Conservation (phyloP, 2,329 filamentous ascomycete species). For the Fusarium sp. region DNA sequence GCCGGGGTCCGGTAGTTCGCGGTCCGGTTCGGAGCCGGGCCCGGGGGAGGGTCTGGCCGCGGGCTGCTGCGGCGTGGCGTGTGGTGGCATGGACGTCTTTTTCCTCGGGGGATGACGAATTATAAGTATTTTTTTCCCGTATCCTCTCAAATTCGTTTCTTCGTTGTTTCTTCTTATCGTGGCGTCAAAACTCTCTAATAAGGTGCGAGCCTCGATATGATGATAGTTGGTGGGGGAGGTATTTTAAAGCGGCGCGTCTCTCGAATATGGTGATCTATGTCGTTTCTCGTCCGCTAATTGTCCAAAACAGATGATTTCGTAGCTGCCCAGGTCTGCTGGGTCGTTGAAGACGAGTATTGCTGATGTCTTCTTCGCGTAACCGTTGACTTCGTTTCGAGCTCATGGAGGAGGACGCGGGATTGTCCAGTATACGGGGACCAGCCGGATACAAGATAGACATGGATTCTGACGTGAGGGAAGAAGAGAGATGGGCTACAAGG, state of each 20-base stretch:
- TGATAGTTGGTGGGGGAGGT: background rate
- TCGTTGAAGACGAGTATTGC: constrained; percentile 15
- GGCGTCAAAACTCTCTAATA: constrained; percentile 39
- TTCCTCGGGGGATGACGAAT: background rate
- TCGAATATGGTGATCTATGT: constrained; percentile 3
- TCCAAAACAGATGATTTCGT: background rate
- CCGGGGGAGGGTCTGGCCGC: constrained; percentile 26
- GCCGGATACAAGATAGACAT: constrained; percentile 32
- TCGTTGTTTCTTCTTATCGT: constrained; percentile 3
- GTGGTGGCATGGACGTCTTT: constrained; percentile 36
- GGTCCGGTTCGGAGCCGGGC: constrained; percentile 22
- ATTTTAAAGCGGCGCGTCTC: background rate
- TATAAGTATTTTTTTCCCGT: constrained; percentile 5
- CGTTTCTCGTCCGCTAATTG: constrained; percentile 1
- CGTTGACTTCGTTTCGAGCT: constrained; percentile 34
- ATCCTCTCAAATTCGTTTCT: constrained; percentile 4
- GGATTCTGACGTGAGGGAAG: constrained; percentile 23
- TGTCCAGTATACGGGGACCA: constrained; percentile 33
- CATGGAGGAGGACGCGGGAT: constrained; percentile 24
- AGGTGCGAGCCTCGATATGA: constrained; percentile 33
- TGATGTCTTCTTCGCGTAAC: constrained; percentile 31
- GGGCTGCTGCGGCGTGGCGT: constrained; percentile 23
- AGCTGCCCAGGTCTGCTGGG: background rate
- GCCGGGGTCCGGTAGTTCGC: constrained; percentile 14
- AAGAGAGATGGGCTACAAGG: constrained; percentile 21